Conservation (phyloP, 2,329 filamentous ascomycete genomes). For the Aspergillus sergii region DNA sequence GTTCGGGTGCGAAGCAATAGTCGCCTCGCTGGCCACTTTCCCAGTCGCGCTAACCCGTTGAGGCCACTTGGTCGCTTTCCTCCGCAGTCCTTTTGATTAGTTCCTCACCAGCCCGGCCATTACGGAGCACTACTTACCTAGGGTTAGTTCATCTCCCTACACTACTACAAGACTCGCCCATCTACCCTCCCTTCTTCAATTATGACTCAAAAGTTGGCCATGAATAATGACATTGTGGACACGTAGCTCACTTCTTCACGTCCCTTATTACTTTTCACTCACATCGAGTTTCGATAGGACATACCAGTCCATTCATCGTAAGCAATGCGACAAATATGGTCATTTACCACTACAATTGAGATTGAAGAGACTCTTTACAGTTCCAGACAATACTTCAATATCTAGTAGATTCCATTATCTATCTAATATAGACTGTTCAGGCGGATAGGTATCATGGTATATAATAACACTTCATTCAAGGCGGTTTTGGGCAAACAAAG, state of each 20-base stretch:
- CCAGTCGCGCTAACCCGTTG: conserved; percentile 39
- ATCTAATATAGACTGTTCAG: neutral
- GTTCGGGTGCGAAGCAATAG: conserved; percentile 14
- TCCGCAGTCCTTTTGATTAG: conserved; percentile 10
- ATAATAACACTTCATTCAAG: conserved; percentile 1
- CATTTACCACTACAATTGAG: neutral
- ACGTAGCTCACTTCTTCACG: neutral
- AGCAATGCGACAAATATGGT: neutral
- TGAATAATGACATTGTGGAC: neutral
- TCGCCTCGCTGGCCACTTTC: conserved; percentile 42
- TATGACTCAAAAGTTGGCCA: neutral
- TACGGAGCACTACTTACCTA: neutral
- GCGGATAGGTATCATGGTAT: conserved; percentile 12
- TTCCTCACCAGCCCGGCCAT: neutral
- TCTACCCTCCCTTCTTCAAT: neutral
- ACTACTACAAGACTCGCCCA: neutral
- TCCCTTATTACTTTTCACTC: neutral
- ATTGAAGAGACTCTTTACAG: neutral
- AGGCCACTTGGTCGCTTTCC: conserved; percentile 42
- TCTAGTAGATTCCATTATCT: conserved; percentile 3
- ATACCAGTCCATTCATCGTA: neutral
- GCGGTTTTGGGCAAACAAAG: neutral
- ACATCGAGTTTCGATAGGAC: neutral
- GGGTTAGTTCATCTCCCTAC: neutral
- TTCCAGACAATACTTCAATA: neutral